Evolutionary conservation across 768 basidiomycete species (phyloP).

Genomic region (Amanita phalloides): DNA sequence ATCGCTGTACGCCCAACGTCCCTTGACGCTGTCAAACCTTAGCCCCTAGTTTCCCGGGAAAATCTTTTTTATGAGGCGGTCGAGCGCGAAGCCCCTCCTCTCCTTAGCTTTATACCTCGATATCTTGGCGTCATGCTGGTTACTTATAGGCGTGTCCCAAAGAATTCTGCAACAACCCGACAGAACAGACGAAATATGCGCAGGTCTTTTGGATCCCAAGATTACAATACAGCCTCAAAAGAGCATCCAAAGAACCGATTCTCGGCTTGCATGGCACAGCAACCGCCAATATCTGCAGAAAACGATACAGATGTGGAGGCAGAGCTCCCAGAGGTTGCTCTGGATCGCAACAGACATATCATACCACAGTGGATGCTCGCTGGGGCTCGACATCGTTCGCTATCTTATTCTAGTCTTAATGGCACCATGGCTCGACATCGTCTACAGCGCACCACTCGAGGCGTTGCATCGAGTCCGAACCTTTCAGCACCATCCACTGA

Average conservation of each 20-base stretch:
- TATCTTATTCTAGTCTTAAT: conserved; percentile 36
- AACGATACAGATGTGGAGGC: conserved; percentile 46
- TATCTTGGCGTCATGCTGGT: conserved; percentile 99
- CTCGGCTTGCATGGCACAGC: conserved; percentile 5
- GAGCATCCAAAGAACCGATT: not conserved
- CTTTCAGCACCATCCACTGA: conserved; percentile 21
- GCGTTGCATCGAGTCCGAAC: conserved; percentile 64
- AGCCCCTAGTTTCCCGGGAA: conserved; percentile 95
- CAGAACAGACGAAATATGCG: not conserved
- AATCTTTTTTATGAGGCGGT: conserved; percentile 98
- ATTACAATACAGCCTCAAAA: not conserved
- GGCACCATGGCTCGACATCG: conserved; percentile 22
- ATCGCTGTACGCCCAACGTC: conserved; percentile 11
- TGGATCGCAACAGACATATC: conserved; percentile 92
- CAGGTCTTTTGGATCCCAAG: not conserved
- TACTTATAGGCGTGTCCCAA: conserved; percentile 77
- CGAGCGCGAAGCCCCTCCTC: conserved; percentile 85
- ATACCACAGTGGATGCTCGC: conserved; percentile 87
- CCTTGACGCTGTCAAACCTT: conserved; percentile 9
- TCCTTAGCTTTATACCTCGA: conserved; percentile 92
- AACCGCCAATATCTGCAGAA: conserved; percentile 13
- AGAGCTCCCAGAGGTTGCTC: conserved; percentile 89
- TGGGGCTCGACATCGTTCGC: conserved; percentile 35
- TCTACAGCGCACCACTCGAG: conserved; percentile 31
- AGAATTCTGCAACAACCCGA: conserved; percentile 11